Base-by-base conservation (phyloP, 805 yeast genomes). In the Metschnikowia peoriensis region DNA sequence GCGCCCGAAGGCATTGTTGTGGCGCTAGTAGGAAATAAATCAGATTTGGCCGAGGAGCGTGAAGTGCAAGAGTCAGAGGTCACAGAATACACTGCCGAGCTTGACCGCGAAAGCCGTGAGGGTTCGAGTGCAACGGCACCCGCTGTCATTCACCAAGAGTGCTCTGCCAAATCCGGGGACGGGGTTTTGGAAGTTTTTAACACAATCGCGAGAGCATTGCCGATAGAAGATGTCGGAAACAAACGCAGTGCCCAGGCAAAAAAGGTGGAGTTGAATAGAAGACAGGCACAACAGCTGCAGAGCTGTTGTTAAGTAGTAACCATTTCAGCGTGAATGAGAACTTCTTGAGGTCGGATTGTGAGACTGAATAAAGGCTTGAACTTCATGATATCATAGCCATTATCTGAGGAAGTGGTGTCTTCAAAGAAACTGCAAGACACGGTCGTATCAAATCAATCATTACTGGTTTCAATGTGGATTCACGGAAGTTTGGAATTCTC, bases 21-120 rank as follows among this genome's bases (percentile, higher is more conserved):
- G 68, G 98, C 98, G 3, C 77, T 93, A 38, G 97, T 92, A 29
- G 99, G 97, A 38, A 93, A 92, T 76, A 93, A 93, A 73, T 81
- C 83, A 54, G 99, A 93, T 70, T 75, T 93, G 56, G 81, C 85
- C 12, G 85, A 83, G 9, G 76, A 78, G 37, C 73, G 91, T 46
- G 69, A 73, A 50, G 76, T 75, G 1, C 68, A 65, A 3, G 67
- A 65, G 51, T 52, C 55, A 14, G 75, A 70, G 50, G 88, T 89
- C 0, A 69, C 71, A 58, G 73, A 79, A 35, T 85, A 83, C 52
- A 58, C 73, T 16, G 61, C 56, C 35, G 63, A 60, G 50, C 59
- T 70, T 15, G 60, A 63, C 61, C 83, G 85, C 2, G 71, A 70
- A 48, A 86, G 45, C 15, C 49, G 47, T 14, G 60, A 47, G 14